These are phyloP conservation scores for Talaromyces verruculosus DNA, from an alignment of 2,329 filamentous ascomycete genomes.

Conservation along the genomic window DNA sequence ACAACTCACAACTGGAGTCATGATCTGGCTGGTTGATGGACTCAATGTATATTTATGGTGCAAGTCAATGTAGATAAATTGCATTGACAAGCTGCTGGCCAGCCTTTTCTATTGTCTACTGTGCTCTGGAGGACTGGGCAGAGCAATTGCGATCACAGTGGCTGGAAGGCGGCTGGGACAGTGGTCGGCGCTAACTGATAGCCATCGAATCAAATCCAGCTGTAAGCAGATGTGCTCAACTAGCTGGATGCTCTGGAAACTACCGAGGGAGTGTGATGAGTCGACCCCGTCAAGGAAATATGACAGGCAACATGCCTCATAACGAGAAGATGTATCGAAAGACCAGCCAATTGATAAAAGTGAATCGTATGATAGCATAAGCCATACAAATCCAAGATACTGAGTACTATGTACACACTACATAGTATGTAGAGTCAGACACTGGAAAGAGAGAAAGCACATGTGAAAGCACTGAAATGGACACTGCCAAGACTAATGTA, in stretches of 20 bases:
- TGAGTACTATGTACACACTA: no score
- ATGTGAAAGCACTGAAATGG: background rate
- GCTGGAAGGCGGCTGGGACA: slow-evolving; percentile 11
- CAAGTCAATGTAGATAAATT: background rate
- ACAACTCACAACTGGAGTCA: background rate
- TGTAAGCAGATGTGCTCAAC: background rate
- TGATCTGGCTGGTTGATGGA: background rate
- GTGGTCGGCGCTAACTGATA: slow-evolving; percentile 1
- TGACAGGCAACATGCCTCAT: background rate
- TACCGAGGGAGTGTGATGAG: slow-evolving; percentile 2
- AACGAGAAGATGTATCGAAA: background rate
- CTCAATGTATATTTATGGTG: background rate
- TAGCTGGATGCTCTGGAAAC: background rate
- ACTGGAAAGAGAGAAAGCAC: background rate
- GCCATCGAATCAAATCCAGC: background rate
- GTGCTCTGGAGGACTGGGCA: background rate
- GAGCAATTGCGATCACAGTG: background rate
- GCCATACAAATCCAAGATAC: background rate
- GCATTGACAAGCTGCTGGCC: background rate
- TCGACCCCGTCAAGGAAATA: background rate
- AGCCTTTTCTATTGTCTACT: background rate
- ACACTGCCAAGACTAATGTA: background rate
- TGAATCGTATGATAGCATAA: background rate
- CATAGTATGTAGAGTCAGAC: background rate
- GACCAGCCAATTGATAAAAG: background rate